Conservation (phyloP, 176 grass and related monocot genomes). For the Eleusine indica region DNA sequence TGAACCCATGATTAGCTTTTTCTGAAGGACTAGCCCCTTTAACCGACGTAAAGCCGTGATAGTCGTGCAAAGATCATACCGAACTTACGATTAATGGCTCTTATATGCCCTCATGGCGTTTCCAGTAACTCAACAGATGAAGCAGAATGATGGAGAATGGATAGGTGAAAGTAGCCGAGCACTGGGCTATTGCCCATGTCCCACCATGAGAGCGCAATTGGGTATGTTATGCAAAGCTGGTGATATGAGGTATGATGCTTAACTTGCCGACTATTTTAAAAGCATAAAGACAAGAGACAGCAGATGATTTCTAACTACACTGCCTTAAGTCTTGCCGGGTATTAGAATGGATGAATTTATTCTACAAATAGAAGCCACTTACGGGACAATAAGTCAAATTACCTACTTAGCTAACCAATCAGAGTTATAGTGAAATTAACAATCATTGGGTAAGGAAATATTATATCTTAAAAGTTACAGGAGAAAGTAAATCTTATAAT, state of each 20-base stretch:
- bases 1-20: constrained; percentile 50
- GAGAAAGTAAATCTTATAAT: constrained; percentile 45
- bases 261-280: constrained; percentile 32
- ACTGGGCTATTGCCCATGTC: constrained; percentile 37
- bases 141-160: constrained; percentile 43
- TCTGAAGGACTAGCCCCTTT: constrained; percentile 48
- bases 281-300: constrained; percentile 27
- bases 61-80: constrained; percentile 41
- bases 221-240: constrained; percentile 1
- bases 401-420: constrained; percentile 35
- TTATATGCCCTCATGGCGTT: constrained; percentile 34
- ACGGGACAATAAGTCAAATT: constrained; percentile 36
- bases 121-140: constrained; percentile 30
- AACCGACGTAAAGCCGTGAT: constrained; percentile 39
- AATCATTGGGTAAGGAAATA: constrained; percentile 24
- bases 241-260: constrained; percentile 33
- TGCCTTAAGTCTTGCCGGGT: constrained; percentile 24
- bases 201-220: constrained; percentile 38
- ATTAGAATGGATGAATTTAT: constrained; percentile 34
- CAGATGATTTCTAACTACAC: constrained; percentile 29
- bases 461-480: background rate
- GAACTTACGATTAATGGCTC: constrained; percentile 29
- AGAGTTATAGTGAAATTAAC: constrained; percentile 14
- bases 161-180: constrained; percentile 46
- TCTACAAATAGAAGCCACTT: constrained; percentile 48